Base-by-base conservation (phyloP, 805 yeast genomes). In the Diddensiella transvaalensis region DNA sequence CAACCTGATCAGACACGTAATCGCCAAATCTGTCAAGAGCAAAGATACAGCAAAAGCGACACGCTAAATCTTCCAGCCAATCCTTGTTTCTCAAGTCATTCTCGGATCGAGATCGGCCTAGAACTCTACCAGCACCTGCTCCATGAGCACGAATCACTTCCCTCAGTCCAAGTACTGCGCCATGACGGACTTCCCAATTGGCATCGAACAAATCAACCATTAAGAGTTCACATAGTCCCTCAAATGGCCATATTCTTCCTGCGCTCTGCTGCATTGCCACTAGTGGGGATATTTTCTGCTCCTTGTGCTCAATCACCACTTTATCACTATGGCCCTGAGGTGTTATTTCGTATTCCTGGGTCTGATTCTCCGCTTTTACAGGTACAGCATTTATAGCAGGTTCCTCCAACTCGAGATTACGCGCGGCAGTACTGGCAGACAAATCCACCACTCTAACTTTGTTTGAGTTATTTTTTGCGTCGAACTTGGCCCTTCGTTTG, bases 21-120 rank as follows among this genome's bases (percentile, higher is more conserved):
- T 93, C 99, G 41, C 97, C 98, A 68, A 93, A 93, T 58, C 98
- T 71, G 68, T 93, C 99, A 46, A 93, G 71, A 2, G 97, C 91
- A 66, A 93, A 87, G 10, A 93, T 72, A 3, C 95, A 85, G 60
- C 95, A 75, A 40, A 93, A 63, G 52, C 97, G 75, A 17, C 93
- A 87, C 2, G 95, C 84, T 49, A 91, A 72, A 66, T 93, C 98
- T 64, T 93, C 96, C 30, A 93, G 71, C 46, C 90, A 85, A 40
- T 73, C 76, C 15, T 71, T 67, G 60, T 91, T 93, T 52, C 82
- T 74, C 3, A 55, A 47, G 54, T 80, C 79, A 60, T 93, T 93
- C 55, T 85, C 87, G 38, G 67, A 70, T 42, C 60, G 64, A 0
- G 83, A 60, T 51, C 77, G 79, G 22, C 87, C 87, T 60, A 76